phyloP scores from a whole-genome alignment of 169 alveolate species.

The Neospora caninum region DNA sequence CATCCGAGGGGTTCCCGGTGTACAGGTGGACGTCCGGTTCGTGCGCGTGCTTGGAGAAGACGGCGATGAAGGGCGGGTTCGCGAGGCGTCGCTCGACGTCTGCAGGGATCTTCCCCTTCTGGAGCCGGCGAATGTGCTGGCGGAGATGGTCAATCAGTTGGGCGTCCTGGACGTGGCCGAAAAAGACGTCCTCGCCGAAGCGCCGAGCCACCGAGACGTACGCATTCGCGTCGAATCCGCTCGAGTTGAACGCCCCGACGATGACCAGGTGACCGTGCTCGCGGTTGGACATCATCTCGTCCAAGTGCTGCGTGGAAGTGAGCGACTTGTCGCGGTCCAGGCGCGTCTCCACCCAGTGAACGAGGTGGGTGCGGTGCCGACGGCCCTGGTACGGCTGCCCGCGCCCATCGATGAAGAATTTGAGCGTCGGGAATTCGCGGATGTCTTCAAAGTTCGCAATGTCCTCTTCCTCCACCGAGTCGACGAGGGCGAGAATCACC shows the following conservation, averaged over 20 bases:
- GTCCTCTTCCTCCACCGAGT: slow-evolving; percentile 60
- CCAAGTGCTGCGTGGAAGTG: slow-evolving; percentile 32
- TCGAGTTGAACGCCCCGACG: slow-evolving; percentile 32
- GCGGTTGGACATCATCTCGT: slow-evolving; percentile 31
- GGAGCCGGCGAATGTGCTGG: slow-evolving; percentile 44
- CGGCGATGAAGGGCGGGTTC: slow-evolving; percentile 49
- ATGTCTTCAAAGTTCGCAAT: slow-evolving; percentile 55
- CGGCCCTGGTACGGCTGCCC: slow-evolving; percentile 81
- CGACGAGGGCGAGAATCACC: slow-evolving; percentile 54
- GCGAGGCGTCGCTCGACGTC: not conserved
- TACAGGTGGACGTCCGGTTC: slow-evolving; percentile 53
- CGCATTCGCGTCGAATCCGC: slow-evolving; percentile 38
- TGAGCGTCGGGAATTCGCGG: slow-evolving; percentile 69
- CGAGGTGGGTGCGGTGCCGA: slow-evolving; percentile 84
- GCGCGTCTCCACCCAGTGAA: slow-evolving; percentile 82
- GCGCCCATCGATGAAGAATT: slow-evolving; percentile 65
- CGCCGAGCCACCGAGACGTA: slow-evolving; percentile 60
- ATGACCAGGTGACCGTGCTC: slow-evolving; percentile 58
- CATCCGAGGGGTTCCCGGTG: slow-evolving; percentile 51
- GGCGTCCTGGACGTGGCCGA: slow-evolving; percentile 52
- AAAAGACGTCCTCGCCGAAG: slow-evolving; percentile 63
- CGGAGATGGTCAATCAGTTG: slow-evolving; percentile 26
- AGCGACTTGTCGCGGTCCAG: slow-evolving; percentile 63
- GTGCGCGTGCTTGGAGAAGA: slow-evolving; percentile 37
- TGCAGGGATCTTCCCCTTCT: not conserved